phyloP scores from a whole-genome alignment of 441 rosid genomes.

The Pelargonium exstipulatum region DNA sequence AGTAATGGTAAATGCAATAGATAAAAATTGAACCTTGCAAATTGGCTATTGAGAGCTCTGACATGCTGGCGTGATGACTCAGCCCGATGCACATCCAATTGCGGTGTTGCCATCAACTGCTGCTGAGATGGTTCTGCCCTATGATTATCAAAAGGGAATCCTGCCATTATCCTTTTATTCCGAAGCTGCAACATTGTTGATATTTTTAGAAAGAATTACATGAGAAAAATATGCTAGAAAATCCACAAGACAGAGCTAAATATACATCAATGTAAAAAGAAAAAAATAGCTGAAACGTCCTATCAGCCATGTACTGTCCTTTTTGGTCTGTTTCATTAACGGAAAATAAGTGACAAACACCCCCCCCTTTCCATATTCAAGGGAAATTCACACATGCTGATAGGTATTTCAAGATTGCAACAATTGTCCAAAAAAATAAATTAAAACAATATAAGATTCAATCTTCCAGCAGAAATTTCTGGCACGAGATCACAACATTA shows the following conservation, averaged over 20 bases:
- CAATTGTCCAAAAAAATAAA: neutral
- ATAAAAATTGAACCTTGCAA: conserved; percentile 56
- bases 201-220: neutral
- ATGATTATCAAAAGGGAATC: conserved; percentile 45
- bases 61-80: conserved; percentile 79
- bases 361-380: neutral
- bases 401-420: neutral
- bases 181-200: conserved; percentile 42
- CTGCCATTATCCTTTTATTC: conserved; percentile 56
- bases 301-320: neutral
- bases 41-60: conserved; percentile 89
- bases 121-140: conserved; percentile 52
- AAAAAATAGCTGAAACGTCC: neutral
- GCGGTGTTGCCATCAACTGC: conserved; percentile 26
- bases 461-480: neutral
- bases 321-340: neutral
- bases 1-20: neutral
- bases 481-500: neutral
- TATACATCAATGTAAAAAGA: neutral
- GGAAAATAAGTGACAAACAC: neutral
- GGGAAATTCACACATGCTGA: neutral
- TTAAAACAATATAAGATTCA: neutral
- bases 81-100: conserved; percentile 54
- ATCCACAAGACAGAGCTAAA: neutral
- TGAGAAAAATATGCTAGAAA: neutral